A percentile compares a stretch with the other conserved stretches of the same genome.
phyloP scores from a whole-genome alignment of 371 early-diverging fungal species.

The Mortierella sp. region DNA sequence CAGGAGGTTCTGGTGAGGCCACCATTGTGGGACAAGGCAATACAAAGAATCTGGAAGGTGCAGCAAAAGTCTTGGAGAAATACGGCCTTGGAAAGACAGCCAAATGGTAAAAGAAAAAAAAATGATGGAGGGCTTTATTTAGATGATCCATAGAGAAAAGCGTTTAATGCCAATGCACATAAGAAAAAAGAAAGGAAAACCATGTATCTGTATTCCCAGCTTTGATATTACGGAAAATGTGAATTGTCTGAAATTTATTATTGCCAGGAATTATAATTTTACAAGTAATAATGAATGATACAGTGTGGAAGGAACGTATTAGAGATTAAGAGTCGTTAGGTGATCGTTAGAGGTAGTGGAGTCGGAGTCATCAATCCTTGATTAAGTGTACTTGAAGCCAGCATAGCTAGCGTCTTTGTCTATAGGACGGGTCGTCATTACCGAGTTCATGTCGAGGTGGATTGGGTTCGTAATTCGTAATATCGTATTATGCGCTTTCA shows the following conservation, averaged over 20 bases:
- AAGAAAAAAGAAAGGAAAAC: not conserved
- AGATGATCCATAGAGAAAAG: not conserved
- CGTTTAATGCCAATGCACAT: not conserved
- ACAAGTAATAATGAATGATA: too few relatives aligned
- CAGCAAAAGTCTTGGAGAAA: slow-evolving; percentile 59
- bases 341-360: too few relatives aligned
- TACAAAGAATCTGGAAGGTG: slow-evolving; percentile 61
- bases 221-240: too few relatives aligned
- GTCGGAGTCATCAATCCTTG: too few relatives aligned
- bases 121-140: slow-evolving; percentile 4
- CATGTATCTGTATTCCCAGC: not conserved
- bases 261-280: too few relatives aligned
- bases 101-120: slow-evolving; percentile 35
- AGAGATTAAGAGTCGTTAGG: too few relatives aligned
- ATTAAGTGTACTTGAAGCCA: too few relatives aligned
- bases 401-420: too few relatives aligned
- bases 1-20: slow-evolving; percentile 69
- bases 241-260: too few relatives aligned
- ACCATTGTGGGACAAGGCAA: slow-evolving; percentile 69
- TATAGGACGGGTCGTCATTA: not conserved
- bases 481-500: not conserved
- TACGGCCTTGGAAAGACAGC: slow-evolving; percentile 59
- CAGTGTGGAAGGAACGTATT: too few relatives aligned
- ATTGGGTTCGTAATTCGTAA: too few relatives aligned
- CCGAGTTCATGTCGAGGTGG: too few relatives aligned